Conservation (phyloP, 2,329 filamentous ascomycete genomes). For the Pyrenophora seminiperda region DNA sequence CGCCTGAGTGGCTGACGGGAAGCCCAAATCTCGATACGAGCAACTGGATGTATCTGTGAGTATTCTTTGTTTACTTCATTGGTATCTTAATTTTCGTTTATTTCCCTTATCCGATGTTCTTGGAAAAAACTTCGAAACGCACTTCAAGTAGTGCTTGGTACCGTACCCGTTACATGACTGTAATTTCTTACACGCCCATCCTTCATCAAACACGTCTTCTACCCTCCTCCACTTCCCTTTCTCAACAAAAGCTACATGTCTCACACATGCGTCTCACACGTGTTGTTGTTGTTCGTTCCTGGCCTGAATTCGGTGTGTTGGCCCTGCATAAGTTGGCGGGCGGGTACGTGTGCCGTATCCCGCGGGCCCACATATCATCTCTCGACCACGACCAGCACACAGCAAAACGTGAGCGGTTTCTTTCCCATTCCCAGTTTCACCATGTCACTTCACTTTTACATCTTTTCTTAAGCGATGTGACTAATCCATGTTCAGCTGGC, state of each 20-base stretch:
- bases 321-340: slow-evolving; percentile 24
- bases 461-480: not conserved
- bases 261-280: slow-evolving; percentile 1
- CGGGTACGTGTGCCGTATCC: slow-evolving; percentile 5
- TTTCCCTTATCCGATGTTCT: not conserved
- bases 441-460: not conserved
- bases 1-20: slow-evolving; percentile 67
- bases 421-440: not conserved
- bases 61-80: slow-evolving; percentile 13
- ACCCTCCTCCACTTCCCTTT: too few species aligned
- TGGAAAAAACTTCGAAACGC: not conserved
- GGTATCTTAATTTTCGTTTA: not conserved
- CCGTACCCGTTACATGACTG: not conserved
- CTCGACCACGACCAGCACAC: slow-evolving; percentile 3
- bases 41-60: slow-evolving; percentile 64
- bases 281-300: slow-evolving; percentile 4
- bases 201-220: not conserved
- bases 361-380: slow-evolving; percentile 25
- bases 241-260: not conserved
- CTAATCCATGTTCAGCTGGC: slow-evolving; percentile 50
- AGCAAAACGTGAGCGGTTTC: not conserved
- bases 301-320: slow-evolving; percentile 16
- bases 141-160: too few species aligned
- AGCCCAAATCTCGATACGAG: slow-evolving; percentile 62
- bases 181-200: not conserved